phyloP scores from a whole-genome alignment of 192 early-diverging fungal genomes.

The Coemansia sp. region DNA sequence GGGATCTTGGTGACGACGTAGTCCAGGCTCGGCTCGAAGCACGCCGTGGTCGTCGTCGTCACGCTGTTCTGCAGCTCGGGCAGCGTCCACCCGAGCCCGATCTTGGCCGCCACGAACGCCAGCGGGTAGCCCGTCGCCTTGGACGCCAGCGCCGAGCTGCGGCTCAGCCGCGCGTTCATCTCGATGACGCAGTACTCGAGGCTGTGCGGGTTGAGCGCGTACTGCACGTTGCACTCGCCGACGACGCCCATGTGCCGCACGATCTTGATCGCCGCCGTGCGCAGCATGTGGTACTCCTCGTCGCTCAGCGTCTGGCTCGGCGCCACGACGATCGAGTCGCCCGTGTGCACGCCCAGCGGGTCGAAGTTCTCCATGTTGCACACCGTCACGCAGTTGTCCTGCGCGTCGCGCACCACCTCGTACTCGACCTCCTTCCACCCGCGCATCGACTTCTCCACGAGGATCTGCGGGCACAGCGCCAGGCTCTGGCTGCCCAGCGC shows the following conservation, averaged over 20 bases:
- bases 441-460: conserved; percentile 96
- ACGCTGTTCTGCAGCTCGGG: conserved; percentile 89
- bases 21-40: conserved; percentile 97
- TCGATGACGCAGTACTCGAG: conserved; percentile 95
- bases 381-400: conserved; percentile 98
- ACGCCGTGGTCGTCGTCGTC: conserved; percentile 92
- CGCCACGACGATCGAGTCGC: conserved; percentile 99
- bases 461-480: conserved; percentile 86
- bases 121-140: conserved; percentile 99
- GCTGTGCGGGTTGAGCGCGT: conserved; percentile 88
- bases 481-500: conserved; percentile 85
- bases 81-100: conserved; percentile 88
- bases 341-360: conserved; percentile 96
- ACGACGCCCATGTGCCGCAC: conserved; percentile 96
- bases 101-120: conserved; percentile 97
- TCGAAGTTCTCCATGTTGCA: conserved; percentile 99
- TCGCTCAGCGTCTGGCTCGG: conserved; percentile 96
- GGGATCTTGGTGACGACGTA: conserved; percentile 98
- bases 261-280: conserved; percentile 93
- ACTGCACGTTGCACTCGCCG: conserved; percentile 99
- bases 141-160: conserved; percentile 86
- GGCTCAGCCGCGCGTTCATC: conserved; percentile 95
- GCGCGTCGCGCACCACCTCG: conserved; percentile 96
- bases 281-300: conserved; percentile 95
- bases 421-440: conserved; percentile 99